These are phyloP conservation scores for Geotrichum cucujoidarum DNA, from an alignment of 1,139 yeast species.

Conservation along the genomic window DNA sequence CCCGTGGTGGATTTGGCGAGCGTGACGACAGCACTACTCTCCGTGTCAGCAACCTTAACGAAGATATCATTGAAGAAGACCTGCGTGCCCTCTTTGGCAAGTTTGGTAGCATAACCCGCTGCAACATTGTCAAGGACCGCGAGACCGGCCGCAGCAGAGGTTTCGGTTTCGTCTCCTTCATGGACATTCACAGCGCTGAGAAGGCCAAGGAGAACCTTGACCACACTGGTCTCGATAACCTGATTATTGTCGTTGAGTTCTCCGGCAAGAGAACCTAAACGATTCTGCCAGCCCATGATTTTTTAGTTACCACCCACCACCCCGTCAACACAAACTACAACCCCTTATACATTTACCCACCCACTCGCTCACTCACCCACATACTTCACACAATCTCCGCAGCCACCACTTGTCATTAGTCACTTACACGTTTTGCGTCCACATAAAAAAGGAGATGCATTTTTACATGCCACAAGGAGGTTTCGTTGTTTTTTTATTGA, in stretches of 20 bases:
- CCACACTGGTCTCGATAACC: conserved; percentile 89
- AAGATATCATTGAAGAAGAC: conserved; percentile 77
- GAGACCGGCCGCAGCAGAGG: conserved; percentile 95
- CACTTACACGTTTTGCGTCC: no score
- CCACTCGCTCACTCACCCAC: no score
- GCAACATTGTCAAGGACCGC: conserved; percentile 81
- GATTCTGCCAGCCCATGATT: no score
- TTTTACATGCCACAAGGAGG: no score
- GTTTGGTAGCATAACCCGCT: conserved; percentile 69
- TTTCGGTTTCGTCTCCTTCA: conserved; percentile 90
- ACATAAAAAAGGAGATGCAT: no score
- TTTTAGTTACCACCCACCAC: no score
- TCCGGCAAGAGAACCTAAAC: conserved; percentile 27
- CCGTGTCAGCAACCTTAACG: conserved; percentile 88
- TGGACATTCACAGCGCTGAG: conserved; percentile 64
- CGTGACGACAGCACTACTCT: conserved; percentile 83
- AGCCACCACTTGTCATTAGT: no score
- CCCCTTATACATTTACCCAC: no score
- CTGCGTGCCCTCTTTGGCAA: conserved; percentile 65
- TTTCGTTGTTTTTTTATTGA: no score
- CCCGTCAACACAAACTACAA: no score
- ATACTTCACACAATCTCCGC: no score
- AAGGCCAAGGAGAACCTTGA: conserved; percentile 71
- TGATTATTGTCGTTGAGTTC: conserved; percentile 57
- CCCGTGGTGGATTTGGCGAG: conserved; percentile 39